Evolutionary conservation across 2,329 filamentous ascomycete genomes (phyloP).

Genomic region (Neocucurbitaria cava): DNA sequence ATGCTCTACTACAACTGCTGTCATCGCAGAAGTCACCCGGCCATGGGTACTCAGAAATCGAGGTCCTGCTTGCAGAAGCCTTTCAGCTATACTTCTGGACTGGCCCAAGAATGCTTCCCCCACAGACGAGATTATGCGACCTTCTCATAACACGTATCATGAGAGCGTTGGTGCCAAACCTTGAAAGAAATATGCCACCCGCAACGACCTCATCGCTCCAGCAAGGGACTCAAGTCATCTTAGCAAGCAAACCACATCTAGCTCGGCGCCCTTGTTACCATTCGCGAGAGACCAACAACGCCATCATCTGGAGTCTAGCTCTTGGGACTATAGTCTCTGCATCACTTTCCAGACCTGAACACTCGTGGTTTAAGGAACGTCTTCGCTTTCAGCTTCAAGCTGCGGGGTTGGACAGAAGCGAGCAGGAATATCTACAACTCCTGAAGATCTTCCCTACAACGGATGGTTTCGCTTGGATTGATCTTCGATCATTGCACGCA

Average conservation of each 20-base stretch:
- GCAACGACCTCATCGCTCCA: neutral
- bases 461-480: constrained; percentile 17
- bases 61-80: constrained; percentile 22
- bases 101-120: constrained; percentile 18
- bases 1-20: constrained; percentile 16
- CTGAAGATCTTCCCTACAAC: constrained; percentile 17
- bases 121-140: constrained; percentile 25
- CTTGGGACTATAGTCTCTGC: constrained; percentile 25
- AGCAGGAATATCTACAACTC: constrained; percentile 9
- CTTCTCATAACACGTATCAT: constrained; percentile 23
- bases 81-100: constrained; percentile 30
- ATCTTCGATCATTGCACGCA: constrained; percentile 2
- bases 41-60: constrained; percentile 15
- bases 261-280: constrained; percentile 8
- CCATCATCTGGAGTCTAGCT: constrained; percentile 23
- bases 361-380: constrained; percentile 24
- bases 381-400: constrained; percentile 16
- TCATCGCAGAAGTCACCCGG: constrained; percentile 15
- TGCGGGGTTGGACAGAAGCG: constrained; percentile 12
- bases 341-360: constrained; percentile 14
- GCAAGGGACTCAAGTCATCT: neutral
- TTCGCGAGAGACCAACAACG: constrained; percentile 15
- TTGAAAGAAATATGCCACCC: neutral
- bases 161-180: constrained; percentile 17
- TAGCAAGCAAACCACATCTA: neutral